Base-by-base conservation (phyloP, 2,329 filamentous ascomycete species). In the Apiospora phragmitis region DNA sequence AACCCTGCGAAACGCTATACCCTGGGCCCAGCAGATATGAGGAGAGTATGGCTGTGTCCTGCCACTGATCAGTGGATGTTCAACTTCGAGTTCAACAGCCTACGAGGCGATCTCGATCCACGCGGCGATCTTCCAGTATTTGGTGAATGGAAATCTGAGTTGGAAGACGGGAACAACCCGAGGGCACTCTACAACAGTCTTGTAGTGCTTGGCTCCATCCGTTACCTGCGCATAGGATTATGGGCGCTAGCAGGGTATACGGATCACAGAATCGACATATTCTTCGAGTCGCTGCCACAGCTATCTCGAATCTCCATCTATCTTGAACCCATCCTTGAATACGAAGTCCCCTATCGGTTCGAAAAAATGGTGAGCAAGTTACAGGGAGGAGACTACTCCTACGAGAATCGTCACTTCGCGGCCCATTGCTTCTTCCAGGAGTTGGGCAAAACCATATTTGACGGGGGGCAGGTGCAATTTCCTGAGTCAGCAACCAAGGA, bases 11-110 rank as follows among this genome's bases (percentile, higher is more conserved):
- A 9, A 16, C 51, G 51, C 16, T 35, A 59, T 11, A n/a, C 5
- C 7, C 29, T n/a, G 16, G 51, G 18, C 8, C 29, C 8, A 21
- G 16, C 4, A 29, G 5, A 3, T 35, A 4, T 35, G 29, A 26
- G 7, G 51, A 35, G 16, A 18, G 29, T 32, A 35, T 59, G 51
- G 51, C 16, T 59, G 18, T 35, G 29, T 18, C 51, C 51, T 35
- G 51, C 35, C 11, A 16, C 8, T 21, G 51, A 59, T 21, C 16
- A 32, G 16, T 59, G 51, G 51, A 59, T 59, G 29, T 59, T 59
- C 51, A 59, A 59, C 29, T 59, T 59, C 16, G 51, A 59, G 51
- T 59, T 59, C 29, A 59, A 59, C 51, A 35, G 49, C 49, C 7
- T 55, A n/a, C 16, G 29, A 9, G 8, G 32, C 14, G 12, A 32